phyloP scores from a whole-genome alignment of 495 filamentous ascomycete genomes.

The Thermothielavioides terrestris region DNA sequence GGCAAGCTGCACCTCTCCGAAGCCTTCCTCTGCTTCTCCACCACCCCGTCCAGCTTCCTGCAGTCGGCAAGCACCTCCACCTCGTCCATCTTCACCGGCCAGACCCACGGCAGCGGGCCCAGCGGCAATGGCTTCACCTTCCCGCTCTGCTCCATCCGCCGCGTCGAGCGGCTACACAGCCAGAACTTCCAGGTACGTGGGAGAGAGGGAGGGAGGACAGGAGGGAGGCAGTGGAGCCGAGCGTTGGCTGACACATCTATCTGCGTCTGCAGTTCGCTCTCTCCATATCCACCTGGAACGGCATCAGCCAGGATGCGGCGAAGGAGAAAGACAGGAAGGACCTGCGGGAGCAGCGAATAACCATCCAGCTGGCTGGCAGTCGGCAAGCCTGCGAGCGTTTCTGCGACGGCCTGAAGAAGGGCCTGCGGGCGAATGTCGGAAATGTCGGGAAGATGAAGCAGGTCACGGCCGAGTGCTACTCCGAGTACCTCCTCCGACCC shows the following conservation, averaged over 20 bases:
- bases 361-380: conserved; percentile 80
- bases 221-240: no score
- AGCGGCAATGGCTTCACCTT: conserved; percentile 93
- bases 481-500: conserved; percentile 73
- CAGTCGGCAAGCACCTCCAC: conserved; percentile 64
- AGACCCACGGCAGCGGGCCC: conserved; percentile 85
- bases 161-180: conserved; percentile 86
- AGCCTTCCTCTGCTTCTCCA: conserved; percentile 90
- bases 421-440: conserved; percentile 71
- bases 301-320: conserved; percentile 45
- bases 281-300: conserved; percentile 94
- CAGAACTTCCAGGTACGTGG: conserved; percentile 70
- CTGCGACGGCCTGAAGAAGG: conserved; percentile 89
- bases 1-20: conserved; percentile 92
- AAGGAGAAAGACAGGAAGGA: conserved; percentile 44
- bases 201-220: no score
- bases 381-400: conserved; percentile 86
- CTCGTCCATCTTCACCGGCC: conserved; percentile 73
- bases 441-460: conserved; percentile 74
- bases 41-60: conserved; percentile 78
- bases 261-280: conserved; percentile 66
- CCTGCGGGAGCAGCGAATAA: conserved; percentile 66
- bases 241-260: neutral
- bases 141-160: conserved; percentile 82
- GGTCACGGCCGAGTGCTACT: conserved; percentile 78